Percentiles rank a stretch among this genome's conserved stretches.
Evolutionary conservation across 2,329 filamentous ascomycete genomes (phyloP).

Genomic region (Paraphoma chrysanthemicola): DNA sequence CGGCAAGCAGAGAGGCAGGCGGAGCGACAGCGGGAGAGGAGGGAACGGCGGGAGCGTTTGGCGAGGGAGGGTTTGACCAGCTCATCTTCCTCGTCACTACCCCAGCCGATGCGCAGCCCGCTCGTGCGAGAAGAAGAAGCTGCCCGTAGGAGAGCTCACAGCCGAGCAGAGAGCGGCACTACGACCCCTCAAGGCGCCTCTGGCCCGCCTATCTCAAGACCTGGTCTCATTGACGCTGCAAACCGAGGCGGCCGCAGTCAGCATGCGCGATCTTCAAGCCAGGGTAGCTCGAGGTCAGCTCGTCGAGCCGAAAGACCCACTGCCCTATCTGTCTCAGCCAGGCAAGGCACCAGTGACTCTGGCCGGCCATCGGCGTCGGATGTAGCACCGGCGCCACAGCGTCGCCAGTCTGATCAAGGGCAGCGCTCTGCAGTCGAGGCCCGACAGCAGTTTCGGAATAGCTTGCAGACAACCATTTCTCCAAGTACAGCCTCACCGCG

Average conservation of each 20-base stretch:
- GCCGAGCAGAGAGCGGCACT: constrained; percentile 43
- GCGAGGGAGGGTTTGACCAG: constrained; percentile 48
- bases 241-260: constrained; percentile 37
- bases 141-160: constrained; percentile 39
- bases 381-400: constrained; percentile 28
- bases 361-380: constrained; percentile 40
- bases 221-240: constrained; percentile 54
- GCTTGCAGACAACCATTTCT: constrained; percentile 29
- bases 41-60: constrained; percentile 41
- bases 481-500: constrained; percentile 41
- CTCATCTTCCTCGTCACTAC: constrained; percentile 28
- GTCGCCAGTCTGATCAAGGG: constrained; percentile 51
- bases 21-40: constrained; percentile 59
- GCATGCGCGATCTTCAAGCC: constrained; percentile 55
- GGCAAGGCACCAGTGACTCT: constrained; percentile 65
- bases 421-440: constrained; percentile 53
- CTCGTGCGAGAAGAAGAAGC: constrained; percentile 37
- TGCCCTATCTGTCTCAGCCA: constrained; percentile 28
- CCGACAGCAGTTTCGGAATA: constrained; percentile 41
- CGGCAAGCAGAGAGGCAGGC: constrained; percentile 71
- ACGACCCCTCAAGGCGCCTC: constrained; percentile 40
- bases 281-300: constrained; percentile 52
- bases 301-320: constrained; percentile 41
- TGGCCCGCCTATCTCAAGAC: constrained; percentile 55
- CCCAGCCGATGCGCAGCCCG: constrained; percentile 36